Base-by-base conservation (phyloP, 306 rosid species). In the Sindora glabra region DNA sequence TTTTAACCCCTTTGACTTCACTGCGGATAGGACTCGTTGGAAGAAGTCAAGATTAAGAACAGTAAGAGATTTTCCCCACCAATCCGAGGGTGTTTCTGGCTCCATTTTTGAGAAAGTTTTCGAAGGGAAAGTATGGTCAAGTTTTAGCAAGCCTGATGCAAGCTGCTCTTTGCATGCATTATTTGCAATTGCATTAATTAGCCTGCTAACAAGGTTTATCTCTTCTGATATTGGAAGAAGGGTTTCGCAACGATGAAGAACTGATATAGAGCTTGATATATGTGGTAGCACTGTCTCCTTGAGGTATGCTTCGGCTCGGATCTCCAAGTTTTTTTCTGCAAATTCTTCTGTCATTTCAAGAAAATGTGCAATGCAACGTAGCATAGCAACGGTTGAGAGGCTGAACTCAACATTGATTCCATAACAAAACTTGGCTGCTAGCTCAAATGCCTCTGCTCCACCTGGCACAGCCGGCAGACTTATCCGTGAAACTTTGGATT, bases 161-260 rank as follows among this genome's bases (percentile, higher is more conserved):
- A 94, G 94, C 70, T 94, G 97, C 64, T 94, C 99, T 70, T 94
- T 89, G 79, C 97, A 89, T 2, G 95, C 99, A 64, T 80, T 89
- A 39, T 75, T 84, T 50, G 95, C 94, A 50, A 94, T 81, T 52
- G 97, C 86, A 60, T 79, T 86, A 75, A 89, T 83, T 44, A 94
- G 82, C 72, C 94, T 78, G 70, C 56, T 75, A 23, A 82, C 89
- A 50, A 94, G 82, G 71, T 59, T 69, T 71, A 81, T 86, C 67
- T 94, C 91, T 69, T 94, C 99, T 33, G 97, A 73, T 15, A 76
- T 30, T 2, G 99, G 97, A 32, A 89, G 58, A 42, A 94, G 90
- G 56, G 74, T 67, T 70, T 86, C 94, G 22, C 99, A 94, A 5
- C 78, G 81, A 44, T 94, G 95, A 75, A 94, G 99, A 65, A 89